Conservation (phyloP, 495 filamentous ascomycete species). For the Hypoxylon crocopeplum region DNA sequence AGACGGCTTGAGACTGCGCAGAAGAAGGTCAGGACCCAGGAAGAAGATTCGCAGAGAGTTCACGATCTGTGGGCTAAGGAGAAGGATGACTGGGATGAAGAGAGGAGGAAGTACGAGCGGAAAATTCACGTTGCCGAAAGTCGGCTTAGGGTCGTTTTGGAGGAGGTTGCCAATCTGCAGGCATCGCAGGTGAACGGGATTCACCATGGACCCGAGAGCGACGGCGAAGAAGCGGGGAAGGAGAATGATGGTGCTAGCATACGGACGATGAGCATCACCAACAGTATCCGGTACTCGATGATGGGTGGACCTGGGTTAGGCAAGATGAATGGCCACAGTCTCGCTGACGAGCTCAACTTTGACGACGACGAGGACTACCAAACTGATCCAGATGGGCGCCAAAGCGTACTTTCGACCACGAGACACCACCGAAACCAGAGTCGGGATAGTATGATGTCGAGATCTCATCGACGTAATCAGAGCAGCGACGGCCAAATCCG, state of each 20-base stretch:
- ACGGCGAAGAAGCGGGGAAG: constrained; percentile 59
- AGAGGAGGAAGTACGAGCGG: constrained; percentile 80
- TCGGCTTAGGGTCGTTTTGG: constrained; percentile 79
- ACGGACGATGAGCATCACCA: constrained; percentile 77
- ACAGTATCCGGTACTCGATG: constrained; percentile 75
- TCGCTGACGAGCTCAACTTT: constrained; percentile 90
- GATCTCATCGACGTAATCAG: constrained; percentile 53
- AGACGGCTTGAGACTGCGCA: constrained; percentile 79
- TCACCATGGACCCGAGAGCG: constrained; percentile 52
- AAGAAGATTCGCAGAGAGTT: constrained; percentile 80
- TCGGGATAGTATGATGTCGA: constrained; percentile 54
- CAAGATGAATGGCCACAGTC: constrained; percentile 71
- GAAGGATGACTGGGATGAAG: constrained; percentile 79
- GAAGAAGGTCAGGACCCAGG: constrained; percentile 77
- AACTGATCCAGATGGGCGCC: constrained; percentile 60
- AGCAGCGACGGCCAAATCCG: constrained; percentile 60
- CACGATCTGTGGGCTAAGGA: constrained; percentile 82
- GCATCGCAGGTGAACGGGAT: constrained; percentile 56
- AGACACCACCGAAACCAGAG: constrained; percentile 50
- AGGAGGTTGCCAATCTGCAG: constrained; percentile 81
- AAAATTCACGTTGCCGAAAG: constrained; percentile 87
- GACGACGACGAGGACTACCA: constrained; percentile 76
- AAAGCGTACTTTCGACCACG: constrained; percentile 56
- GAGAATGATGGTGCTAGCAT: constrained; percentile 81
- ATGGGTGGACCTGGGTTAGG: constrained; percentile 60